Percentiles rank a stretch among this genome's conserved stretches.
Conservation (phyloP, 352 stramenopile species). For the Phytophthora palmivora region DNA sequence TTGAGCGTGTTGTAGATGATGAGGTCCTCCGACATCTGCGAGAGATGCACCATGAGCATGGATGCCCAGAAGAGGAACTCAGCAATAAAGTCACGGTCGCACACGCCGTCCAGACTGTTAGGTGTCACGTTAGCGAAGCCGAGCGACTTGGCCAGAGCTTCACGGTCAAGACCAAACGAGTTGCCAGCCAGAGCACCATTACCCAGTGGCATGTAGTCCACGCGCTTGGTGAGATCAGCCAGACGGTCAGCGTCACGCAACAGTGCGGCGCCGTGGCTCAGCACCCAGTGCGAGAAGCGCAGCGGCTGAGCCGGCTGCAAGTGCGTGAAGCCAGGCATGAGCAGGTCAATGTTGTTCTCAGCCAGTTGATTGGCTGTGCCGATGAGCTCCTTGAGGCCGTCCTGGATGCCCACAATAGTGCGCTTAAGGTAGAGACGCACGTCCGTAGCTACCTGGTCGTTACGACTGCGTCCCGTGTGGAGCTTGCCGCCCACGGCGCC, state of each 20-base stretch:
- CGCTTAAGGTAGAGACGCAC: constrained; percentile 95
- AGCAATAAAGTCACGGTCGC: constrained; percentile 98
- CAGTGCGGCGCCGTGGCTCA: constrained; percentile 95
- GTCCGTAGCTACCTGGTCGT: constrained; percentile 99
- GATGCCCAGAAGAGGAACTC: constrained; percentile 99
- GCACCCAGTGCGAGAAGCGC: constrained; percentile 98
- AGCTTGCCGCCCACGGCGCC: constrained; percentile 97
- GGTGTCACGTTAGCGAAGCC: constrained; percentile 94
- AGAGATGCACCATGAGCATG: constrained; percentile 96
- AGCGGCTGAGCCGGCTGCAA: constrained; percentile 98
- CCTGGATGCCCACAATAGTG: constrained; percentile 65
- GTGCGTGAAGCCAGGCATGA: constrained; percentile 99
- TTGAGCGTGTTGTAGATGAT: constrained; percentile 98
- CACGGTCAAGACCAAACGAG: constrained; percentile 97
- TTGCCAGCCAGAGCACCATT: constrained; percentile 98
- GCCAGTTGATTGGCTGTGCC: constrained; percentile 88
- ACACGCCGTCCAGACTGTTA: constrained; percentile 98
- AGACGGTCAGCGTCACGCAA: constrained; percentile 95
- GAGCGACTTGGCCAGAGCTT: constrained; percentile 93
- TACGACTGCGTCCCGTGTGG: constrained; percentile 96
- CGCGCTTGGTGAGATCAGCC: constrained; percentile 93
- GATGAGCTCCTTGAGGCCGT: constrained; percentile 94
- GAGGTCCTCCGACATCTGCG: constrained; percentile 98
- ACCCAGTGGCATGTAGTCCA: constrained; percentile 97
- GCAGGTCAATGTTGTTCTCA: constrained; percentile 93